Conservation (phyloP, 768 basidiomycete genomes). For the Tremella mesenterica region DNA sequence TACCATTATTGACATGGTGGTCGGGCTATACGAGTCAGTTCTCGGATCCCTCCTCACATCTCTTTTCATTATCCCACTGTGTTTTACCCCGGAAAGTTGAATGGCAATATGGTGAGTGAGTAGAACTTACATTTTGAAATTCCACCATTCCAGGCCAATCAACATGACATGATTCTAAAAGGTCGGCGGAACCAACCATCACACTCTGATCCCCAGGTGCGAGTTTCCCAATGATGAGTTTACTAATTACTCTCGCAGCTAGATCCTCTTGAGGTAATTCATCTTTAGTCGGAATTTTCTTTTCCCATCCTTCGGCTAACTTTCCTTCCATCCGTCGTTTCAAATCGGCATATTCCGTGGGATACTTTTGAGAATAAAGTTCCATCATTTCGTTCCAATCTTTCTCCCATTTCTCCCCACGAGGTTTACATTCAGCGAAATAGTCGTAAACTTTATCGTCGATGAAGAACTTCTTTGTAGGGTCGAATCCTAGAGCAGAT, state of each 20-base stretch:
- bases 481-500: constrained; percentile 35
- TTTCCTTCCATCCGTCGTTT: constrained; percentile 24
- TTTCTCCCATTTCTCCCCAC: constrained; percentile 26
- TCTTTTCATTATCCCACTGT: constrained; percentile 13
- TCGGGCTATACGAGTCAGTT: constrained; percentile 1
- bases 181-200: constrained; percentile 33
- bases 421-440: constrained; percentile 27
- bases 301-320: constrained; percentile 28
- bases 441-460: constrained; percentile 37
- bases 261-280: constrained; percentile 21
- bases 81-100: too few species aligned
- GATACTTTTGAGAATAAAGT: constrained; percentile 24
- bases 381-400: constrained; percentile 32
- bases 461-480: constrained; percentile 31
- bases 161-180: constrained; percentile 41
- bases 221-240: constrained; percentile 29
- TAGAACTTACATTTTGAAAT: constrained; percentile 35
- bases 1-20: neutral
- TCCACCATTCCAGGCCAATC: constrained; percentile 32
- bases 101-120: neutral
- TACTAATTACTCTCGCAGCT: constrained; percentile 32
- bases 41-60: neutral
- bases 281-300: constrained; percentile 23
- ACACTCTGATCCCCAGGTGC: constrained; percentile 29
- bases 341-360: constrained; percentile 23